phyloP scores from a whole-genome alignment of 1,284 basidiomycete species.

The Fomitiporia mediterranea region DNA sequence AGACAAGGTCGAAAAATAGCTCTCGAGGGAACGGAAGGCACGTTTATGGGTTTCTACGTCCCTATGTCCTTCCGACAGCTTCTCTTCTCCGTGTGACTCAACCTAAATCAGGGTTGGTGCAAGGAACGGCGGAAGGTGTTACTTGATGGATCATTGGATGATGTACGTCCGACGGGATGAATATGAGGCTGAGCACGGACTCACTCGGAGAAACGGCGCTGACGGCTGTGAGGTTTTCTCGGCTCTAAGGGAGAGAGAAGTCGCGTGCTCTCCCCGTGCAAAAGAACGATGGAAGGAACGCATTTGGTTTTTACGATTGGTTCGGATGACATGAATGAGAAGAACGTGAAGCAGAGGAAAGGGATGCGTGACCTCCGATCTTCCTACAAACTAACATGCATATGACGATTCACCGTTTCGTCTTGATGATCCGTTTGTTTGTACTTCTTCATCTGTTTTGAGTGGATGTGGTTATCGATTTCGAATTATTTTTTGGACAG shows the following conservation, averaged over 20 bases:
- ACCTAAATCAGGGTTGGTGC: not conserved
- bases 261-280: not conserved
- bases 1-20: not conserved
- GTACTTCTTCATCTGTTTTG: too few relatives aligned
- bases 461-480: not conserved
- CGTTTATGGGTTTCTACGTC: not conserved
- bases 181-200: too few relatives aligned
- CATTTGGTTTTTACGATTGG: not conserved
- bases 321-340: too few relatives aligned
- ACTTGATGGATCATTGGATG: not conserved
- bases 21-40: not conserved
- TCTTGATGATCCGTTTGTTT: too few relatives aligned
- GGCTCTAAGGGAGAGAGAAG: not conserved
- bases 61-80: not conserved
- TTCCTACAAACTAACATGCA: too few relatives aligned
- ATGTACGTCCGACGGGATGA: too few relatives aligned
- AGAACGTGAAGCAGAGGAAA: not conserved
- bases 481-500: too few relatives aligned
- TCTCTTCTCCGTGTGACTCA: not conserved
- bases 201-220: conserved; percentile 4
- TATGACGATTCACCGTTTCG: too few relatives aligned
- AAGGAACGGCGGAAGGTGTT: too few relatives aligned
- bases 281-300: not conserved
- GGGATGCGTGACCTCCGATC: not conserved
- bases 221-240: not conserved